phyloP scores from a whole-genome alignment of 208 protist genomes.

The Porcisia hertigi region DNA sequence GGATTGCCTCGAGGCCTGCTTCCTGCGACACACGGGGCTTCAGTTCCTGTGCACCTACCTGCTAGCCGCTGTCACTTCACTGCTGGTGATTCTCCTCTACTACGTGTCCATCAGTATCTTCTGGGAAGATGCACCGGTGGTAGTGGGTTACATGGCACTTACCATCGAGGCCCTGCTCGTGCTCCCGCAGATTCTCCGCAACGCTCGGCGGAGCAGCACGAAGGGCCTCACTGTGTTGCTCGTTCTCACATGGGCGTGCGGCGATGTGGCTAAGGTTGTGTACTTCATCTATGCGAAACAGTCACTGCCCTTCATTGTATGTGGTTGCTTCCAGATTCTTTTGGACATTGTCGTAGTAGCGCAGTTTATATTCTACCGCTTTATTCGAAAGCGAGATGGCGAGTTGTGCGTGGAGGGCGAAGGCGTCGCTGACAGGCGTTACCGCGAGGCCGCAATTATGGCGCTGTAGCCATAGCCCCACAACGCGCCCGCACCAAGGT shows the following conservation, averaged over 20 bases:
- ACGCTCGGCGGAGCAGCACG: conserved; percentile 62
- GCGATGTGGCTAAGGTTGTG: conserved; percentile 71
- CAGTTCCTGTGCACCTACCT: conserved; percentile 33
- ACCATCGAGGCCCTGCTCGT: conserved; percentile 69
- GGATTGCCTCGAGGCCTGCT: conserved; percentile 32
- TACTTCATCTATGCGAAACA: conserved; percentile 67
- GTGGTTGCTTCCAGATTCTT: conserved; percentile 58
- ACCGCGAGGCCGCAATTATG: not conserved
- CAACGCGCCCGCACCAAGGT: not conserved
- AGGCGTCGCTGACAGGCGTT: not conserved
- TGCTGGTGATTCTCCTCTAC: conserved; percentile 38
- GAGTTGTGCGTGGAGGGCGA: not conserved
- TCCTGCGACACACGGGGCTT: conserved; percentile 33
- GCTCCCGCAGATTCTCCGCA: conserved; percentile 78
- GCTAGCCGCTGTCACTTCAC: conserved; percentile 9
- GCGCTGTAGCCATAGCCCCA: not conserved
- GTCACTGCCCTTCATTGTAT: conserved; percentile 72
- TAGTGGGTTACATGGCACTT: conserved; percentile 73
- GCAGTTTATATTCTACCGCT: conserved; percentile 57
- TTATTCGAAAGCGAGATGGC: not conserved
- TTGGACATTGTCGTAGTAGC: conserved; percentile 67
- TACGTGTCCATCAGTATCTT: conserved; percentile 28
- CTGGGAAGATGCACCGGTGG: conserved; percentile 7
- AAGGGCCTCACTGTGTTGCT: conserved; percentile 64
- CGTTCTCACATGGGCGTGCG: conserved; percentile 67